Evolutionary conservation across 345 rosid genomes (phyloP), one percentile per base, ranked within the genome.

Genomic region (Eucalyptus camaldulensis): DNA sequence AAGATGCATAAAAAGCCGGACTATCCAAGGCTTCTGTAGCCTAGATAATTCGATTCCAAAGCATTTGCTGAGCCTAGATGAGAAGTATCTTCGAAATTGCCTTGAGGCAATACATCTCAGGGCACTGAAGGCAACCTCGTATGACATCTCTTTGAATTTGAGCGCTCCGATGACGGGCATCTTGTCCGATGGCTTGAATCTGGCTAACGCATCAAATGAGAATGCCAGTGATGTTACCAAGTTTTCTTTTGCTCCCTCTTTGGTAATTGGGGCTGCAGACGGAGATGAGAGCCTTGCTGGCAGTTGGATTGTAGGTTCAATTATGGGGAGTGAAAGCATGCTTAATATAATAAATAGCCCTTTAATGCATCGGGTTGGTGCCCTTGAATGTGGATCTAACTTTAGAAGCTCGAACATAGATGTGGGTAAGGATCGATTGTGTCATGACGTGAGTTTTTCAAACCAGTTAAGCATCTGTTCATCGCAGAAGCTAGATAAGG

Each of bases 251-350:
- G 96, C 88, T 21, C 83, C 47, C 83, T 94, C 96, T 3, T 87
- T 94, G 92, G 93, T 89, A 4, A 92, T 91, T 90, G 96, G 90
- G 85, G 85, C 90, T 53, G 95, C 92, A 56, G 93, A 90, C 89
- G 87, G 92, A 83, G 94, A 93, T 86, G 90, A 94, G 51, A 91
- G 93, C 86, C 93, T 95, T 44, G 90, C 91, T 12, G 94, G 93
- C 29, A 90, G 92, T 65, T 92, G 94, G 94, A 92, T 93, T 90
- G 91, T 92, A 89, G 97, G 96, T 90, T 94, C 98, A 13, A 93
- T 98, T 33, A 94, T 93, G 94, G 95, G 95, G 86, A 94, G 95
- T 93, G 92, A 94, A 88, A 97, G 97, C 88, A 94, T 94, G 95
- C 88, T 93, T 50, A 95, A 94, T 90, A 88, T 93, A 92, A 90